Base-by-base conservation (phyloP, 352 stramenopile species). In the Globisporangium nunn region DNA sequence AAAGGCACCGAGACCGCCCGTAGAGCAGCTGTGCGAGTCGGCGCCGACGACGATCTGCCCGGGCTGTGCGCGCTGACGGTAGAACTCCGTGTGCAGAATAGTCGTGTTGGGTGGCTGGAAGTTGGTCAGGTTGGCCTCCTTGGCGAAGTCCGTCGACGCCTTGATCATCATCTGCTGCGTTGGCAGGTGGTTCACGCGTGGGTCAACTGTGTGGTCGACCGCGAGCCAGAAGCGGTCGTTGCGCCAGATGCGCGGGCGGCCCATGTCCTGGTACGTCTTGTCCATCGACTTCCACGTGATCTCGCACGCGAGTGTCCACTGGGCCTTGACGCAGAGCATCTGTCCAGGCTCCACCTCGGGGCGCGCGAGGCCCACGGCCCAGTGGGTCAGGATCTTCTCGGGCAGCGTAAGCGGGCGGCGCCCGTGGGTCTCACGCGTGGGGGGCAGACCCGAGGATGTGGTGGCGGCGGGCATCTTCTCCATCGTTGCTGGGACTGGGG, bases 221-320 rank as follows among this genome's bases (percentile, higher is more conserved):
- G 83, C 83, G 41, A 93, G 74, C 83, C 83, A 93, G 74, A 93
- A 93, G 62, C 83, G 83, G 63, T 93, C 83, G 59, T 88, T 88
- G 57, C 82, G 82, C 78, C 79, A 90, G 49, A 93, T 91, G 60
- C 79, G 78, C 52, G 83, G 83, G n/a, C 83, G 81, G 15, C 17
- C 40, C 40, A 46, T 46, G 40, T 18, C 40, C 40, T 46, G 40
- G 40, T 23, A 46, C 56, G 81, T 91, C 63, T 93, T 93, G 80
- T 93, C 82, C 82, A 93, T 93, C 17, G 80, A 90, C 68, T 93
- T 93, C 82, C 82, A 93, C 40, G 40, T 93, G 74, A 93, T 89
- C 67, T 93, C 82, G 61, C 82, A 90, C n/a, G 82, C 82, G 28
- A 93, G 68, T 55, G 82, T 91, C 82, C 82, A 93, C 66, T 91